Base-by-base conservation (phyloP, 2,329 filamentous ascomycete species). In the Cladosporium sp. region DNA sequence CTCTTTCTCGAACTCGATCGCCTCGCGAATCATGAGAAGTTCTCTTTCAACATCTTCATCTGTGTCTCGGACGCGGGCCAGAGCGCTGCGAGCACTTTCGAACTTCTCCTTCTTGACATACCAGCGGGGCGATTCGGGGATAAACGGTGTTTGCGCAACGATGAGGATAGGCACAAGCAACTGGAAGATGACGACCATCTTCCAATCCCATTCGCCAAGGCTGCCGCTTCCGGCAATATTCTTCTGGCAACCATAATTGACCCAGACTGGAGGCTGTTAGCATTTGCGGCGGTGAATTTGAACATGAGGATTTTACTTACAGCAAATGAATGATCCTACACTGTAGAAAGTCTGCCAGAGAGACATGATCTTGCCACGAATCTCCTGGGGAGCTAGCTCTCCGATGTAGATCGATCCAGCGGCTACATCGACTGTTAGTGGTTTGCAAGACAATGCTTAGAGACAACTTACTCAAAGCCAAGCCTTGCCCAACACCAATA, bases 101-200 rank as follows among this genome's bases (percentile, higher is more conserved):
- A 87, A 66, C 61, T 84, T 78, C 65, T 80, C 77, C 60, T 81
- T 78, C 71, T 88, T 80, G 61, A 89, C 80, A 69, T 81, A 80
- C 86, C 86, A 90, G 51, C 87, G 80, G 17, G 87, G 87, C 3
- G 82, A 83, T 69, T 88, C 87, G 19, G 85, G 85, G 60, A 87
- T 81, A 68, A 85, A 86, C 39, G 85, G 85, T 13, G 89, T 75
- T 35, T 86, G 78, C 3, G 72, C 62, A 20, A 88, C 73, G 69
- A 90, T 86, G 58, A 88, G 65, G 51, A 80, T 62, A 1, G 87
- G 87, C 22, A 88, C 79, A n/a, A 90, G 71, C 49, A 88, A 77
- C 73, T 90, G 87, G 77, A 89, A 89, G 61, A 90, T 84, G 61
- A 89, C 82, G 13, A 89, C 84, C 76, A 88, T 82, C 65, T 81